Conservation (phyloP, 2,329 filamentous ascomycete species). For the Neophaeococcomyces aloes region DNA sequence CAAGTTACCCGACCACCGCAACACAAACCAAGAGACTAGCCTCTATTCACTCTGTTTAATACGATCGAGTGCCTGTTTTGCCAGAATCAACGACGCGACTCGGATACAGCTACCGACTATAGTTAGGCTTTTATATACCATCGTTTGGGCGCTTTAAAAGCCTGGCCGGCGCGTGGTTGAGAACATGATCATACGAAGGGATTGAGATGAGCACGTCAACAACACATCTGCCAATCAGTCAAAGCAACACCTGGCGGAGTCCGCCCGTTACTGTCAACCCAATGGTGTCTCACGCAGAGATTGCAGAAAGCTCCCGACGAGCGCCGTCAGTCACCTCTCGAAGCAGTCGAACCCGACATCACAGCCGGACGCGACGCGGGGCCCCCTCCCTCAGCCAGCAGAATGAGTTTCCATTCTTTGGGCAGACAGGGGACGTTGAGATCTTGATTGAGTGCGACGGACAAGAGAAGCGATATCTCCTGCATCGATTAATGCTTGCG, state of each 20-base stretch:
- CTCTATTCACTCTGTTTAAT: too few species aligned
- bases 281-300: slow-evolving; percentile 37
- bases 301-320: slow-evolving; percentile 40
- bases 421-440: slow-evolving; percentile 84
- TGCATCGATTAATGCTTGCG: slow-evolving; percentile 76
- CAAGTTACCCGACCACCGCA: too few species aligned
- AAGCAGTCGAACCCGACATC: slow-evolving; percentile 48
- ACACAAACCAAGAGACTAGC: too few species aligned
- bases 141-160: too few species aligned
- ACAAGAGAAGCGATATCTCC: slow-evolving; percentile 70
- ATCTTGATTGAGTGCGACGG: slow-evolving; percentile 63
- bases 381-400: slow-evolving; percentile 62
- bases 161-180: slow-evolving; percentile 1
- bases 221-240: background rate
- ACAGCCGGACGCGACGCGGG: slow-evolving; percentile 68
- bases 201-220: slow-evolving; percentile 3
- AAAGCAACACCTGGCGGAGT: slow-evolving; percentile 1
- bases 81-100: too few species aligned
- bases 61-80: too few species aligned
- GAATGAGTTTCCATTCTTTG: slow-evolving; percentile 90
- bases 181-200: slow-evolving; percentile 6
- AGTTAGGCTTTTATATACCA: too few species aligned
- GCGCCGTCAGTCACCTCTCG: slow-evolving; percentile 56
- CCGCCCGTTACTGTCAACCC: slow-evolving; percentile 8
- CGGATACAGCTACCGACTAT: too few species aligned